A percentile compares a stretch with the other conserved stretches of the same genome.
These are phyloP conservation scores for Sonneratia alba DNA, from an alignment of 345 rosid species.

Conservation along the genomic window DNA sequence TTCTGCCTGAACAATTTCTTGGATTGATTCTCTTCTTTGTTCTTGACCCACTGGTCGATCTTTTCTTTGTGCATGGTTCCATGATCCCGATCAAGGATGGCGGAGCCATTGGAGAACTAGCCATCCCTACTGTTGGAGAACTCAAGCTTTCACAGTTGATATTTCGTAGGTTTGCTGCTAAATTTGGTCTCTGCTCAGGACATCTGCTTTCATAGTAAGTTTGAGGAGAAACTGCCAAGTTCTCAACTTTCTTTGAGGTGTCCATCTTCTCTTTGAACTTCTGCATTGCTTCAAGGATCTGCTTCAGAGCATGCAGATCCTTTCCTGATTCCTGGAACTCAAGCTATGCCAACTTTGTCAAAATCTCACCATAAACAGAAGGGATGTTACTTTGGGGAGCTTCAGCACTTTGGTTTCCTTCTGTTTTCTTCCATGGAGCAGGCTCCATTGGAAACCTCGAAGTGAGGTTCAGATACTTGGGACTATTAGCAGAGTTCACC, in stretches of 20 bases:
- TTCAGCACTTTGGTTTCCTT: constrained; percentile 39
- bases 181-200: constrained; percentile 23
- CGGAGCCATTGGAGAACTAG: constrained; percentile 28
- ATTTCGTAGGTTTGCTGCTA: constrained; percentile 11
- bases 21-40: constrained; percentile 32
- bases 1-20: constrained; percentile 22
- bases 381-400: constrained; percentile 22
- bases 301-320: constrained; percentile 81
- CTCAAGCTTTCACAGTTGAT: constrained; percentile 17
- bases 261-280: constrained; percentile 38
- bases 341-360: constrained; percentile 62
- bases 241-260: constrained; percentile 30
- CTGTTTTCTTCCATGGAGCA: constrained; percentile 59
- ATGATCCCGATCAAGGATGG: constrained; percentile 41
- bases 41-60: constrained; percentile 26
- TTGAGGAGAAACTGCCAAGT: constrained; percentile 16
- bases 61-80: constrained; percentile 37
- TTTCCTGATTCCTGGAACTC: constrained; percentile 69
- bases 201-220: constrained; percentile 9
- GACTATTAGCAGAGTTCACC: constrained; percentile 26
- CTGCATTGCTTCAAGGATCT: constrained; percentile 77
- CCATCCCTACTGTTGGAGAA: constrained; percentile 28
- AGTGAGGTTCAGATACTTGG: constrained; percentile 33
- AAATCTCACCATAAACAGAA: constrained; percentile 66
- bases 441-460: constrained; percentile 47